phyloP scores from a whole-genome alignment of 306 rosid species.

The Rubus parviflorus region DNA sequence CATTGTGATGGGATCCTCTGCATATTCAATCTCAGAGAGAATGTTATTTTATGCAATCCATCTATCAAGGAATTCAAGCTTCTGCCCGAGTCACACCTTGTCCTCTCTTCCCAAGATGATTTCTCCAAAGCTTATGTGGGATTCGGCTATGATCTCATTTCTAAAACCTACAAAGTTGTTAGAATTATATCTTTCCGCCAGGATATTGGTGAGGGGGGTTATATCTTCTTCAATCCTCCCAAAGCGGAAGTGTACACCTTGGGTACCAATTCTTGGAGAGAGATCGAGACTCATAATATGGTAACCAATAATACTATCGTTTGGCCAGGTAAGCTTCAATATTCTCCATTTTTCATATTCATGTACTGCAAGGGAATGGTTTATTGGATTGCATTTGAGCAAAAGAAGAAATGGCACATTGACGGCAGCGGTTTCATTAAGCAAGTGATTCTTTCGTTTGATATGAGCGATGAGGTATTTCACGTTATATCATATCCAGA shows the following conservation, averaged over 20 bases:
- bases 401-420: neutral
- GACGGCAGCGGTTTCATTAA: neutral
- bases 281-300: neutral
- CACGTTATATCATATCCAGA: neutral
- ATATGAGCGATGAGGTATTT: neutral
- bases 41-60: too few species aligned
- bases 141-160: too few species aligned
- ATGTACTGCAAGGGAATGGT: neutral
- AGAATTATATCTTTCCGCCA: too few species aligned
- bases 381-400: constrained; percentile 7
- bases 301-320: neutral
- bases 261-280: constrained; percentile 12
- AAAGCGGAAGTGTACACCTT: constrained; percentile 6
- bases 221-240: neutral
- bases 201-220: too few species aligned
- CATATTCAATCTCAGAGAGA: too few species aligned
- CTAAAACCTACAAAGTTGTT: too few species aligned
- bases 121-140: too few species aligned
- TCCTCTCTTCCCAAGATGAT: too few species aligned
- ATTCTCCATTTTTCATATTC: neutral
- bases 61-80: too few species aligned
- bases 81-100: too few species aligned
- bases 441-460: neutral
- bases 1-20: too few species aligned
- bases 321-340: neutral